Evolutionary conservation across 129 eudicot genomes (phyloP).

Genomic region (Tagetes erecta): DNA sequence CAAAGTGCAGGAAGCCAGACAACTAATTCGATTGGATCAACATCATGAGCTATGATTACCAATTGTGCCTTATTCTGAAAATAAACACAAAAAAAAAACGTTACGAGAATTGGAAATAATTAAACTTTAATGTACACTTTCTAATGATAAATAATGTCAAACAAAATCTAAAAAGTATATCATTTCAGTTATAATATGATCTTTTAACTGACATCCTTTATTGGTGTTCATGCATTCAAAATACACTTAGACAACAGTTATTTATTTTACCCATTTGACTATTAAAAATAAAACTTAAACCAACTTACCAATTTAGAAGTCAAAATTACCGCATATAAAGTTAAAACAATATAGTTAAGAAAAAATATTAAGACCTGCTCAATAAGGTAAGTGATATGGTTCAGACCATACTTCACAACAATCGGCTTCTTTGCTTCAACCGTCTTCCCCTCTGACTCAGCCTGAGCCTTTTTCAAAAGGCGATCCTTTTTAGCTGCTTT

Average conservation of each 20-base stretch:
- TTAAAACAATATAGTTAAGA: neutral
- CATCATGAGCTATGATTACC: conserved; percentile 78
- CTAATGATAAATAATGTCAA: neutral
- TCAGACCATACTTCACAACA: conserved; percentile 60
- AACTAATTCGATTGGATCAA: conserved; percentile 73
- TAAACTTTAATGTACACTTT: no score
- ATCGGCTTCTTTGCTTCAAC: conserved; percentile 63
- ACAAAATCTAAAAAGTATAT: neutral
- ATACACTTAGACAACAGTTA: neutral
- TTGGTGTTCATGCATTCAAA: neutral
- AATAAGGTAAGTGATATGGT: conserved; percentile 67
- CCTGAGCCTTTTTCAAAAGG: conserved; percentile 64
- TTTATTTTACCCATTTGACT: neutral
- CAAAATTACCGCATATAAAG: neutral
- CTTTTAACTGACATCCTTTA: neutral
- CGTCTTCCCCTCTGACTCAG: conserved; percentile 71
- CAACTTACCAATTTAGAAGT: neutral
- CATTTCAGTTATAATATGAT: neutral
- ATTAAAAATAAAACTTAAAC: conserved; percentile 18
- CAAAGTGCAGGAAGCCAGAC: conserved; percentile 84
- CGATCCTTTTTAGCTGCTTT: conserved; percentile 68
- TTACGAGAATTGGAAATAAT: neutral
- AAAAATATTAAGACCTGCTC: conserved; percentile 41
- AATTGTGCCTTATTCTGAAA: conserved; percentile 76
- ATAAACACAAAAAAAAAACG: neutral